These are phyloP conservation scores for Calonectria pseudoreteaudii DNA, from an alignment of 2,329 filamentous ascomycete genomes.

Conservation along the genomic window DNA sequence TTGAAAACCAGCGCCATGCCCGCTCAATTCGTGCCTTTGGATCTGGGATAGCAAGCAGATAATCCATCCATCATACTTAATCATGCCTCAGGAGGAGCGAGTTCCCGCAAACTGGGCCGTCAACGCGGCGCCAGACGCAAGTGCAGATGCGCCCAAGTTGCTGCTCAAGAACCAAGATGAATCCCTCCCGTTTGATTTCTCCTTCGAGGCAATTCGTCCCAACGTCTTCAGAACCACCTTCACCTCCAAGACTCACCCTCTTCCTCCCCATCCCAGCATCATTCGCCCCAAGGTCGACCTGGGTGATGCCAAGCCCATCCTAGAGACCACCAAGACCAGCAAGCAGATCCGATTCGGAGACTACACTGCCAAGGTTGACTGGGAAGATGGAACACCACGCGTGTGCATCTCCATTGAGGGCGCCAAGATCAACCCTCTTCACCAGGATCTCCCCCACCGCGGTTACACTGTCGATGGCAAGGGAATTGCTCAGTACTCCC, in stretches of 20 bases:
- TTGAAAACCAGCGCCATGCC: neutral
- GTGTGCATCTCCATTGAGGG: conserved; percentile 64
- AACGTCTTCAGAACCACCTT: conserved; percentile 78
- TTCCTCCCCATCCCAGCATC: conserved; percentile 74
- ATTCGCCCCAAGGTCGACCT: conserved; percentile 54
- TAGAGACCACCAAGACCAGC: conserved; percentile 47
- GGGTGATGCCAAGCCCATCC: conserved; percentile 43
- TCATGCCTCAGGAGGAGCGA: conserved; percentile 46
- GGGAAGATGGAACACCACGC: conserved; percentile 64
- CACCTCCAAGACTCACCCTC: conserved; percentile 68
- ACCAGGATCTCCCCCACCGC: conserved; percentile 72
- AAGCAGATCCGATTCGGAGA: conserved; percentile 60
- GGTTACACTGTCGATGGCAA: conserved; percentile 73
- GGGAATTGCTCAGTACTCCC: conserved; percentile 74
- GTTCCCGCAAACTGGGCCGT: conserved; percentile 43
- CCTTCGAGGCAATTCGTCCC: conserved; percentile 70
- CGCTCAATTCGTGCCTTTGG: neutral
- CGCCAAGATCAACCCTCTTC: conserved; percentile 63
- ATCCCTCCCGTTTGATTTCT: conserved; percentile 63
- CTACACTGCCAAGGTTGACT: conserved; percentile 68
- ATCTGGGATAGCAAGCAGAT: neutral
- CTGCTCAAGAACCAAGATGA: conserved; percentile 37
- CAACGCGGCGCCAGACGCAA: conserved; percentile 42
- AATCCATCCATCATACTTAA: neutral
- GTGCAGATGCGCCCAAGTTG: conserved; percentile 40